Base-by-base conservation (phyloP, 768 basidiomycete genomes). In the Serendipita sp. region DNA sequence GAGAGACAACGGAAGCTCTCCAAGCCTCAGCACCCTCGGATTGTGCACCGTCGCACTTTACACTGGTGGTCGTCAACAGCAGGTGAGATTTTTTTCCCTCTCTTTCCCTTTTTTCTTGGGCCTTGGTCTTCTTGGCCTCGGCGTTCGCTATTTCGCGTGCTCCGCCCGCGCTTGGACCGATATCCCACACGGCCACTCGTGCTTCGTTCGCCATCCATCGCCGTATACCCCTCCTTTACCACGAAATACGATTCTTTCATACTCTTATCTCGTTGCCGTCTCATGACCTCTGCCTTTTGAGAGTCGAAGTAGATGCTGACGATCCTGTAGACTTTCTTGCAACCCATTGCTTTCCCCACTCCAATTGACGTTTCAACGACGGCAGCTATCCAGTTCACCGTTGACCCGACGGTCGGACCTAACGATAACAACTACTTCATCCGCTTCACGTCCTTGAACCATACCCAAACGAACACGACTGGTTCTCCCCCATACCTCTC, bases 381-480 rank as follows among this genome's bases (percentile, higher is more conserved):
- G 11, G 5, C 11, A 33, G 11, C 53, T 13, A 28, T 58, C 20
- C n/a, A 4, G 30, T 58, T 58, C 30, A 24, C 28, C 9, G 53
- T 58, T 11, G 53, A 58, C 20, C 17, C 17, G 17, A n/a, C 53
- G 5, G 33, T 58, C 26, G 53, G 53, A 22, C 24, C 22, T n/a
- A 33, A 58, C 53, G 17, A n/a, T 9, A 4, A 4, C 53, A n/a
- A 58, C 17, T 58, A 58, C 76, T 93, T 93, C 76, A 79, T 93
- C 69, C 87, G 88, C 53, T 74, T 87, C 68, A 79, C 86, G 63
- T 90, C 89, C 0, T 66, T 77, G 38, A 67, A 41, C 61, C 66
- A 80, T 45, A 84, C 77, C 70, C 81, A 86, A 70, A 51, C 81
- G 30, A 68, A 69, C 1, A 22, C 53, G 11, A 28, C 53, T 20